Evolutionary conservation across 768 basidiomycete genomes (phyloP).

Genomic region (Cantharellus cinnabarinus): DNA sequence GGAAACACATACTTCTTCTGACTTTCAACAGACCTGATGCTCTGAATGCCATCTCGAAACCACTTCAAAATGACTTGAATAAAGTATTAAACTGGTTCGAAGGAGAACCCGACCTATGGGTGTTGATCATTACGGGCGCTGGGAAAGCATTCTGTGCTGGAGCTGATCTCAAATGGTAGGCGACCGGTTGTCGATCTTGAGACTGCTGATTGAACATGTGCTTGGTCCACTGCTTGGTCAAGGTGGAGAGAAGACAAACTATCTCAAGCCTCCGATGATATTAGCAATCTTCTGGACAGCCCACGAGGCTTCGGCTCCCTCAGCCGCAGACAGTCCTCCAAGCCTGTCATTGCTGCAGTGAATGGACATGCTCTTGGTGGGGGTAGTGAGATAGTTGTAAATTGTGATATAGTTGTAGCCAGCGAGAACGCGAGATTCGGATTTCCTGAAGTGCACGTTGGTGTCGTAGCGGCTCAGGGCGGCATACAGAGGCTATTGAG

Average conservation of each 20-base stretch:
- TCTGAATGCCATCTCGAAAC: constrained; percentile 55
- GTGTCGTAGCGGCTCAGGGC: constrained; percentile 52
- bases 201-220: neutral
- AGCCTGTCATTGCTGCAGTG: constrained; percentile 67
- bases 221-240: neutral
- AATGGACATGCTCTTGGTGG: constrained; percentile 54
- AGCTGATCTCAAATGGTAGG: constrained; percentile 52
- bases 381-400: constrained; percentile 45
- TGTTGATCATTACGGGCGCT: constrained; percentile 49
- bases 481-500: constrained; percentile 51
- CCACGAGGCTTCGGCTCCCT: constrained; percentile 49
- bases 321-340: constrained; percentile 43
- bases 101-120: constrained; percentile 51
- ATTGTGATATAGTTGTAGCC: constrained; percentile 61
- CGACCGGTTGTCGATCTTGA: constrained; percentile 12
- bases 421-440: constrained; percentile 46
- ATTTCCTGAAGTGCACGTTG: constrained; percentile 58
- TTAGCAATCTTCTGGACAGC: constrained; percentile 14
- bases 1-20: constrained; percentile 31
- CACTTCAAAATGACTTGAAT: constrained; percentile 33
- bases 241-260: constrained; percentile 38
- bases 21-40: constrained; percentile 46
- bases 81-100: constrained; percentile 52
- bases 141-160: constrained; percentile 63
- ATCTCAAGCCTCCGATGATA: constrained; percentile 24